phyloP scores from a whole-genome alignment of 129 eudicot genomes.

The Escallonia rubra region DNA sequence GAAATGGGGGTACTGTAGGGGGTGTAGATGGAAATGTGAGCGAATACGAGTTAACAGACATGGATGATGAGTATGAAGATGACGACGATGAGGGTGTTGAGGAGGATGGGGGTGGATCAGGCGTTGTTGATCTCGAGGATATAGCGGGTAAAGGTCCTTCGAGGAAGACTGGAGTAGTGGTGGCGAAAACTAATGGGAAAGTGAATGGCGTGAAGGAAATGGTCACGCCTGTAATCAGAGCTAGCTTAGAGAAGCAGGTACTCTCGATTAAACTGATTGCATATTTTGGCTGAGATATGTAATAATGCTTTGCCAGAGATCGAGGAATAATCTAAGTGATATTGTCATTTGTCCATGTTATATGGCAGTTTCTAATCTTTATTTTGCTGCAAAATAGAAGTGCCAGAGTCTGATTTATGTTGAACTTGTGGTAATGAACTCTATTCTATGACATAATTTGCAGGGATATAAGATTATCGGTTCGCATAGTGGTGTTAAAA shows the following conservation, averaged over 20 bases:
- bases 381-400: neutral
- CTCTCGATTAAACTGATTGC: neutral
- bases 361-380: neutral
- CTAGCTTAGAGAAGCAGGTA: slow-evolving; percentile 89
- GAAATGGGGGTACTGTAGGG: slow-evolving; percentile 20
- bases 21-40: slow-evolving; percentile 6
- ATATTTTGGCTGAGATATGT: neutral
- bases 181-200: slow-evolving; percentile 46
- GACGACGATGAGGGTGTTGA: slow-evolving; percentile 46
- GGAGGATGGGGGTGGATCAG: slow-evolving; percentile 37
- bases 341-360: too few species aligned
- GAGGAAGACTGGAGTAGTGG: slow-evolving; percentile 40
- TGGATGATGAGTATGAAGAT: slow-evolving; percentile 28
- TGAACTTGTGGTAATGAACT: slow-evolving; percentile 3
- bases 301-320: too few species aligned
- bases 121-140: slow-evolving; percentile 86
- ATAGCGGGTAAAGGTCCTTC: slow-evolving; percentile 87
- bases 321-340: too few species aligned
- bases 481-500: slow-evolving; percentile 96
- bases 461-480: slow-evolving; percentile 99
- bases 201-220: slow-evolving; percentile 68
- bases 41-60: slow-evolving; percentile 22
- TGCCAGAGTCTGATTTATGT: neutral
- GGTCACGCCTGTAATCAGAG: slow-evolving; percentile 96
- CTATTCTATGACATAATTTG: slow-evolving; percentile 14